phyloP scores from a whole-genome alignment of 202 grass and related monocot species.

The Panicum hallii region DNA sequence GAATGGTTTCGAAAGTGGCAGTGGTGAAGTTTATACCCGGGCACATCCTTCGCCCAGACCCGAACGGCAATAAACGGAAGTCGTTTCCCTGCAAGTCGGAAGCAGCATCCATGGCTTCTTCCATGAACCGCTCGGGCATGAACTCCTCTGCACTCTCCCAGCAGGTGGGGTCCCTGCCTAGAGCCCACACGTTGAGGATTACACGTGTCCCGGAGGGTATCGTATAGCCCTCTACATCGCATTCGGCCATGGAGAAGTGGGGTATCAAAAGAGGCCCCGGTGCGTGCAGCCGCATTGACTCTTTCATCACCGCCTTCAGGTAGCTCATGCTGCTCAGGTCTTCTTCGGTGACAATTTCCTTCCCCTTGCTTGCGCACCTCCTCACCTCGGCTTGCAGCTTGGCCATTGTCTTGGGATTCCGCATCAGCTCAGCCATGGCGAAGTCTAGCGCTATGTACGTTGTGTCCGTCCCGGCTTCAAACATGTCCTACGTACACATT shows the following conservation, averaged over 20 bases:
- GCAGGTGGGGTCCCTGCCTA: background rate
- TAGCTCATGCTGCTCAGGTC: background rate
- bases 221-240: background rate
- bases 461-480: background rate
- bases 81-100: conserved; percentile 7
- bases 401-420: background rate
- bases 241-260: background rate
- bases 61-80: conserved; percentile 14
- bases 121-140: background rate
- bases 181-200: background rate
- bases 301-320: too few species aligned
- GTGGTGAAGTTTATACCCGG: background rate
- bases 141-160: conserved; percentile 32
- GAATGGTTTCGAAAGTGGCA: background rate
- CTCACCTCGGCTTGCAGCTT: background rate
- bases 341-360: conserved; percentile 4
- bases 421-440: background rate
- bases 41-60: conserved; percentile 26
- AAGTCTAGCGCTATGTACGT: background rate
- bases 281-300: too few species aligned
- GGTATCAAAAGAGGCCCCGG: too few species aligned
- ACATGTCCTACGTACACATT: conserved; percentile 19
- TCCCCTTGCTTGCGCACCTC: background rate
- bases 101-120: background rate
- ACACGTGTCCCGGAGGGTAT: background rate